A percentile compares a stretch with the other conserved stretches of the same genome.
These are phyloP conservation scores for Solanum appendiculatum DNA, from an alignment of 257 asterid genomes.

Conservation along the genomic window DNA sequence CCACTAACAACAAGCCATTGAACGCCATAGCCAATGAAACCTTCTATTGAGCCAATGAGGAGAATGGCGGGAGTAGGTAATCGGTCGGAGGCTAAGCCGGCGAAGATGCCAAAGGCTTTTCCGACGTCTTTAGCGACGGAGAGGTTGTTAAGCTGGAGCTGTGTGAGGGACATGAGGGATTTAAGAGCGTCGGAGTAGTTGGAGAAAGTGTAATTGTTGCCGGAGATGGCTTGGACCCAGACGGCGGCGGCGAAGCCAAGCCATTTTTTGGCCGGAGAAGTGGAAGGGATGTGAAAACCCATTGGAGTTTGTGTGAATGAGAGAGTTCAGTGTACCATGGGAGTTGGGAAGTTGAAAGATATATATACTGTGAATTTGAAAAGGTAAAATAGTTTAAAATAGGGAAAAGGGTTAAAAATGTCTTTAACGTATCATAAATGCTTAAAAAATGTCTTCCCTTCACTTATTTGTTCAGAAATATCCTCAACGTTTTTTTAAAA, in stretches of 20 bases:
- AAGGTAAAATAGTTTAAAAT: neutral
- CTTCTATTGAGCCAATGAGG: constrained; percentile 13
- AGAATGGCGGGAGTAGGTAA: constrained; percentile 1
- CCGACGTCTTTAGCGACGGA: constrained; percentile 18
- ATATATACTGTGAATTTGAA: neutral
- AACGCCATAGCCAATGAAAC: constrained; percentile 11
- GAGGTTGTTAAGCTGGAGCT: constrained; percentile 19
- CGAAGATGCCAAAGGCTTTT: constrained; percentile 16
- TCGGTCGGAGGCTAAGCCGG: constrained; percentile 11
- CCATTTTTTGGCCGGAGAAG: constrained; percentile 16
- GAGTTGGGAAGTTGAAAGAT: neutral
- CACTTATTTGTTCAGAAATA: too few species aligned
- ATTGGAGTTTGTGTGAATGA: neutral
- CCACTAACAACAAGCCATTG: constrained; percentile 16
- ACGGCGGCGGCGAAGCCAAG: constrained; percentile 12
- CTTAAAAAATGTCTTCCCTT: too few species aligned
- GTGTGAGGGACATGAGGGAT: constrained; percentile 16
- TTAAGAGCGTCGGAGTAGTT: constrained; percentile 13
- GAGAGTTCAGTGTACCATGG: neutral
- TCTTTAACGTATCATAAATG: too few species aligned
- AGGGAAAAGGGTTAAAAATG: too few species aligned
- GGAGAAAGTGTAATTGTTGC: constrained; percentile 18
- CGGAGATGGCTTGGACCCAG: constrained; percentile 20
- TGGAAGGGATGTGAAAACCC: neutral
- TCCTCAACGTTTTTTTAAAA: too few species aligned